Conservation (phyloP, 306 rosid genomes). For the Vigna radiata region DNA sequence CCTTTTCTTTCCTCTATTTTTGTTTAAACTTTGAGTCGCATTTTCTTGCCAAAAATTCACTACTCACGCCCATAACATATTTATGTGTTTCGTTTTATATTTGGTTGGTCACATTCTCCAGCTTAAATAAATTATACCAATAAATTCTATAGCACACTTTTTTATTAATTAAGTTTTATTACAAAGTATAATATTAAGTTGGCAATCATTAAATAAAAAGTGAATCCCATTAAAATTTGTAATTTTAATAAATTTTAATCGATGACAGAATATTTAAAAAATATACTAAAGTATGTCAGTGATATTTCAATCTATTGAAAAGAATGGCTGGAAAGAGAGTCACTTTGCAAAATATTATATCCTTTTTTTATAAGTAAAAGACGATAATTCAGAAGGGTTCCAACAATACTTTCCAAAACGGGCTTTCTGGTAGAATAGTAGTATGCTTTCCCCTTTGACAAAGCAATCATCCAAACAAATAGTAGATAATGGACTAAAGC, state of each 20-base stretch:
- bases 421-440: not conserved
- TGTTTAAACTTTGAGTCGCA: not conserved
- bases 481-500: not conserved
- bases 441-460: constrained; percentile 1
- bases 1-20: not conserved
- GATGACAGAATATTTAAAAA: too few species aligned
- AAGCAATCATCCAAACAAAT: not conserved
- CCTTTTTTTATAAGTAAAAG: not conserved
- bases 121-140: too few species aligned
- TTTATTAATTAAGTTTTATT: too few species aligned
- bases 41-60: not conserved
- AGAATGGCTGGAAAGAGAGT: not conserved
- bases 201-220: too few species aligned
- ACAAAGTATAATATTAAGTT: not conserved
- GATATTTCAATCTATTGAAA: too few species aligned
- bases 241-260: too few species aligned
- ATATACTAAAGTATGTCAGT: too few species aligned
- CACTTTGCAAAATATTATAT: not conserved
- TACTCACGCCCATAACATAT: too few species aligned
- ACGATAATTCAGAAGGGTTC: not conserved
- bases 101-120: too few species aligned
- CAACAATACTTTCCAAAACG: not conserved
- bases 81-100: not conserved
- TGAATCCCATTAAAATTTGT: too few species aligned
- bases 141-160: too few species aligned